Conservation (phyloP, 768 basidiomycete species). For the Boletus edulis region DNA sequence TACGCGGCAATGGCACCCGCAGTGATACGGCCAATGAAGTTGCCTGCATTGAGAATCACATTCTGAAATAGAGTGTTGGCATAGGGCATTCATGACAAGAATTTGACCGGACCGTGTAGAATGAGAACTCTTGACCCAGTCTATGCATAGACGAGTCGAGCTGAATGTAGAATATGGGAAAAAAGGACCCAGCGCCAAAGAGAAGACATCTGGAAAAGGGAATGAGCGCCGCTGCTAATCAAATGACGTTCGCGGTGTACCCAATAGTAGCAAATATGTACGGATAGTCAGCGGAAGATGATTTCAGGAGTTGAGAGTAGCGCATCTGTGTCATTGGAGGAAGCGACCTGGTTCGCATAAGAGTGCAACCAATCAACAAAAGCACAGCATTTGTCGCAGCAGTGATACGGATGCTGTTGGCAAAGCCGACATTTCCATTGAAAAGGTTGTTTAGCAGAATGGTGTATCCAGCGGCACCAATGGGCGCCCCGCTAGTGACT, state of each 20-base stretch:
- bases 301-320: constrained; percentile 19
- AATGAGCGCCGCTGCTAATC: background rate
- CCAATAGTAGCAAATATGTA: constrained; percentile 25
- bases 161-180: constrained; percentile 51
- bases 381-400: constrained; percentile 40
- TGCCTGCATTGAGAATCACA: constrained; percentile 37
- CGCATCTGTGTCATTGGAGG: constrained; percentile 9
- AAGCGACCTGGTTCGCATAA: constrained; percentile 41
- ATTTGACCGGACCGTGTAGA: constrained; percentile 45
- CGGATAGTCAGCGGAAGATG: constrained; percentile 21
- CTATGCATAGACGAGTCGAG: constrained; percentile 51
- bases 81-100: background rate
- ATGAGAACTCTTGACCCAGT: constrained; percentile 44
- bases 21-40: constrained; percentile 35
- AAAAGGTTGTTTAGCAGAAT: constrained; percentile 29
- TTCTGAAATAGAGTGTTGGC: constrained; percentile 24
- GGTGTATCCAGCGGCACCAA: constrained; percentile 23
- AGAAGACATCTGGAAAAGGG: constrained; percentile 11
- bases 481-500: constrained; percentile 36
- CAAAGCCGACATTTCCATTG: constrained; percentile 32
- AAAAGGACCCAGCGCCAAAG: constrained; percentile 22
- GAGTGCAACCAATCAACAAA: constrained; percentile 31
- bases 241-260: constrained; percentile 5
- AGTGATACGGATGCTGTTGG: constrained; percentile 43
- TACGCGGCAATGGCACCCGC: constrained; percentile 37